A percentile compares a stretch with the other conserved stretches of the same genome.
Conservation (phyloP, 768 basidiomycete genomes). For the Gymnopilus dilepis region DNA sequence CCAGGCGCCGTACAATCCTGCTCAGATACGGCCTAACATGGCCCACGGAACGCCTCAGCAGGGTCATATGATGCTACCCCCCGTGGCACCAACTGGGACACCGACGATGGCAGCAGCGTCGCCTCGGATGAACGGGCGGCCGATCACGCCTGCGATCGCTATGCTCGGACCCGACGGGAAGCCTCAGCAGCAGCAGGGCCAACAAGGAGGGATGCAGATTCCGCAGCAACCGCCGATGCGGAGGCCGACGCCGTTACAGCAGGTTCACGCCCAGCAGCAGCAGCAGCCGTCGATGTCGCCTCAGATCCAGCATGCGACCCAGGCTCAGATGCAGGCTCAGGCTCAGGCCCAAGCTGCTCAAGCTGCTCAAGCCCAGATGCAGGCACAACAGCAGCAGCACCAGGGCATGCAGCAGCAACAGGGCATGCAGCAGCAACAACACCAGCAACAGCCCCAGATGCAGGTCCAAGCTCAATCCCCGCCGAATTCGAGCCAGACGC, state of each 20-base stretch:
- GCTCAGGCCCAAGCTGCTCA: conserved; percentile 26
- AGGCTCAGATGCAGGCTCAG: conserved; percentile 23
- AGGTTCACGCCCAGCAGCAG: conserved; percentile 13
- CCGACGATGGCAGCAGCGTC: conserved; percentile 26
- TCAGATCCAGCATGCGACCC: conserved; percentile 6
- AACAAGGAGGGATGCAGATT: conserved; percentile 31
- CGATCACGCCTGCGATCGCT: conserved; percentile 23
- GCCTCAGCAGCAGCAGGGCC: conserved; percentile 33
- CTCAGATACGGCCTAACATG: conserved; percentile 39
- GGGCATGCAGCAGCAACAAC: conserved; percentile 15
- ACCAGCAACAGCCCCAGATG: conserved; percentile 22
- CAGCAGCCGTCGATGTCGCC: conserved; percentile 18
- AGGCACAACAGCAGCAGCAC: conserved; percentile 16
- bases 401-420: conserved; percentile 15
- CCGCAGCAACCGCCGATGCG: conserved; percentile 17
- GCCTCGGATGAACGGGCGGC: conserved; percentile 21
- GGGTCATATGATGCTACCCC: conserved; percentile 14
- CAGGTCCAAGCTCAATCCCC: conserved; percentile 23
- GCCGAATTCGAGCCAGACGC: conserved; percentile 21
- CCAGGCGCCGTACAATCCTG: conserved; percentile 38
- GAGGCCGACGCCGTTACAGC: conserved; percentile 19
- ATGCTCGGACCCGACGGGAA: conserved; percentile 22
- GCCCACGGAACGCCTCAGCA: conserved; percentile 22
- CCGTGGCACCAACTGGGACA: conserved; percentile 15
- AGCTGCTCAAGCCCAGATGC: conserved; percentile 19